Evolutionary conservation across 495 filamentous ascomycete species (phyloP).

Genomic region (Mytilinidion resinicola): DNA sequence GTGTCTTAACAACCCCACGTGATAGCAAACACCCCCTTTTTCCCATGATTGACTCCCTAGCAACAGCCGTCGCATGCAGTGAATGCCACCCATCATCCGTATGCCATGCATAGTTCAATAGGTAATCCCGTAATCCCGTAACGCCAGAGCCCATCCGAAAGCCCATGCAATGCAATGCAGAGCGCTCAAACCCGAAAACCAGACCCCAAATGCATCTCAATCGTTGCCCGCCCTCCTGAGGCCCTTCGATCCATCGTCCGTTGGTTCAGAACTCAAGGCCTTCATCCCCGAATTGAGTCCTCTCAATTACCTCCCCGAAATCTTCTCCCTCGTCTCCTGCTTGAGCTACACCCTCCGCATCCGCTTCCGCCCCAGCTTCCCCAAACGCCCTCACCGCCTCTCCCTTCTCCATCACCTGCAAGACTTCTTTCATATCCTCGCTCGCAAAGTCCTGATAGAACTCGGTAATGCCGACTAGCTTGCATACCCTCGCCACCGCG

Average conservation of each 20-base stretch:
- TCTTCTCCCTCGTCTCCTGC: neutral
- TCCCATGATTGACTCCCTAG: too few relatives aligned
- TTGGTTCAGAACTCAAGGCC: neutral
- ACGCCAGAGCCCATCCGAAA: too few relatives aligned
- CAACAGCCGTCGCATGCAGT: too few relatives aligned
- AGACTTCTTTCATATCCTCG: conserved; percentile 17
- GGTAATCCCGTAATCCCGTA: too few relatives aligned
- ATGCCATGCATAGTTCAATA: too few relatives aligned
- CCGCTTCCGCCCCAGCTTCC: conserved; percentile 9
- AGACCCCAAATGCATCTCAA: too few relatives aligned
- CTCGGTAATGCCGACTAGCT: conserved; percentile 20
- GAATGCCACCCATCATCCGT: too few relatives aligned
- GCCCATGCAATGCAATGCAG: too few relatives aligned
- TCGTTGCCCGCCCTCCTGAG: neutral
- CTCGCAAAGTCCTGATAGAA: conserved; percentile 22
- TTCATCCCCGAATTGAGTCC: neutral
- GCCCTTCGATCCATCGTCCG: neutral
- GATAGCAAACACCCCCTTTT: too few relatives aligned
- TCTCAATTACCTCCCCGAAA: neutral
- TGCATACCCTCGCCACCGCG: conserved; percentile 11
- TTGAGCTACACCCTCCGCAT: conserved; percentile 8
- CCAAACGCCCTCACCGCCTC: conserved; percentile 6
- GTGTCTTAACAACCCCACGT: too few relatives aligned
- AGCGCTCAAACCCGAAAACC: too few relatives aligned
- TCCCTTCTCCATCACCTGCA: conserved; percentile 11